Base-by-base conservation (phyloP, 352 stramenopile species). In the Halophytophthora batemanensis region DNA sequence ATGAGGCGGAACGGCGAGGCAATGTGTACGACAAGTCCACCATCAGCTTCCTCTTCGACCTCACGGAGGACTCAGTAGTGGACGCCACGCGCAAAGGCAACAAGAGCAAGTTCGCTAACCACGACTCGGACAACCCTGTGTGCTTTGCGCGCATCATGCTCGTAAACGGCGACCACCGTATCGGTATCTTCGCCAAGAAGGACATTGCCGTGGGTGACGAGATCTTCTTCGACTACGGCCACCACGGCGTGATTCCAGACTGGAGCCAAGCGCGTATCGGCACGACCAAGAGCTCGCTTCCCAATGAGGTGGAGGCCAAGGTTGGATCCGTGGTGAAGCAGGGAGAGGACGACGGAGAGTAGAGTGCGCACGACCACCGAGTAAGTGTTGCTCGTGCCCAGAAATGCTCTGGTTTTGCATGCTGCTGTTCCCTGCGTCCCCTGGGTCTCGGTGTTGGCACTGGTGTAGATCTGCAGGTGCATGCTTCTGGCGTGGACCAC, bases 91-190 rank as follows among this genome's bases (percentile, higher is more conserved):
- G 87, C 22, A 96, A 97, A 58, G 95, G 96, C 13, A 98, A 98
- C 79, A 98, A 98, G 66, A 96, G 87, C 49, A 93, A 96, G 48
- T 98, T 97, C 60, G 86, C 90, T 1, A 97, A 97, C 57, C 92
- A 98, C 59, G 71, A 72, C 40, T 85, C 81, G 2, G 64, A 60
- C 7, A 39, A 73, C 1, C 79, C 87, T 0, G 98, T 97, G 63
- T 96, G 86, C 49, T 72, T 83, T 36, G 76, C 92, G 4, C 77
- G 78, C 22, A 96, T 96, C 56, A 81, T 97, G 61, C 61, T 84
- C 21, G 90, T 98, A 10, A 96, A 96, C 33, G 94, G 95, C 22
- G 86, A 98, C 50, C 78, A 95, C 48, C 77, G 89, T 54, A 97
- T 98, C 56, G 93, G 85, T 6, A 88, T 98, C 40, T 98, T 94